Base-by-base conservation (phyloP, 2,329 filamentous ascomycete species). In the Lithohypha guttulata region DNA sequence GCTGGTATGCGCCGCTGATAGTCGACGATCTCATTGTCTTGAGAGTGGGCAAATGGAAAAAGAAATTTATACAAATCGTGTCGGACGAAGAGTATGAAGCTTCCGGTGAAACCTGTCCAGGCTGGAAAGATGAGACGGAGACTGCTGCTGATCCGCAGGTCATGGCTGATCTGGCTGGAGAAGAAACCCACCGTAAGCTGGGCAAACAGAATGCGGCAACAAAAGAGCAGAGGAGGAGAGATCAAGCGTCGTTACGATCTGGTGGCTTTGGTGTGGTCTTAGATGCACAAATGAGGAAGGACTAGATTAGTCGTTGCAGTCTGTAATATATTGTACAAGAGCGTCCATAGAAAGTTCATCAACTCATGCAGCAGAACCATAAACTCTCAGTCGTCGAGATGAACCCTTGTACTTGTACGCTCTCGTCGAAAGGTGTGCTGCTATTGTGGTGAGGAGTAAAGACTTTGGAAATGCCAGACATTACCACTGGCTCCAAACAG, bases 11-110 rank as follows among this genome's bases (percentile, higher is more conserved):
- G 11, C 60, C 68, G 13, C 71, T 65, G 39, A 55, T 76, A 23
- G 54, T 74, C 4, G 65, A 70, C 18, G 59, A 67, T 2, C 53
- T 71, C 2, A 48, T 79, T n/a, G 64, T 78, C 6, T 47, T 79
- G 7, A 61, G 72, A 43, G 50, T 69, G 2, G 75, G 75, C 6
- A 79, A 79, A 52, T 75, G 70, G 64, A 76, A 71, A 50, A 62
- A 77, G 23, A 71, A 70, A 49, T 59, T 76, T 15, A 63, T 77
- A 20, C 64, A 66, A 31, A 63, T 79, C 28, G 55, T 78, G 4
- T 59, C 62, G 9, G 73, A 78, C 42, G 63, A 66, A 23, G 63
- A 73, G 15, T 76, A 69, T 47, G 61, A 64, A 34, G 56, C 56
- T 9, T 52, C 55, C 29, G 68, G 66, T 1, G 54, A 69, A 14